Conservation (phyloP, 2,329 filamentous ascomycete genomes). For the Rugonectria rugulosa region DNA sequence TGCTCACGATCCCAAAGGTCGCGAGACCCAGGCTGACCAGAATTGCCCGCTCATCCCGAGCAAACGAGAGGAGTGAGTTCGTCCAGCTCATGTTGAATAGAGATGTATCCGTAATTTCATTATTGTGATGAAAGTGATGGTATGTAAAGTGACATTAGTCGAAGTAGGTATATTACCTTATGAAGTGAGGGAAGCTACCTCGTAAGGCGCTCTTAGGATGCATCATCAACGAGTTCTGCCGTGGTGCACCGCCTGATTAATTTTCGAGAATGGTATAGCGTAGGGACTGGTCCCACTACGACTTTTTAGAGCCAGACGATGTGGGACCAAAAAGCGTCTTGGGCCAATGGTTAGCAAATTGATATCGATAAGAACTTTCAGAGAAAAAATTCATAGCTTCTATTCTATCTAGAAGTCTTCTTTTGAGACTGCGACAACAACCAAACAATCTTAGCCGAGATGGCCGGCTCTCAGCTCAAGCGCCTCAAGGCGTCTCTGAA, state of each 20-base stretch:
- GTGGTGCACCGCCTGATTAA: background rate
- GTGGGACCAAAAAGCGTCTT: no score
- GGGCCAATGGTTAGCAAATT: no score
- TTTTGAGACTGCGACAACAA: slow-evolving; percentile 25
- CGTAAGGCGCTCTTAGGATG: slow-evolving; percentile 25
- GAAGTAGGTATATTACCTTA: no score
- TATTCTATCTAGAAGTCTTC: background rate
- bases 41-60: slow-evolving; percentile 61
- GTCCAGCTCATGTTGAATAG: slow-evolving; percentile 50
- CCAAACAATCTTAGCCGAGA: slow-evolving; percentile 51
- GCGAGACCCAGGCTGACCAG: slow-evolving; percentile 63
- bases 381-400: slow-evolving; percentile 35
- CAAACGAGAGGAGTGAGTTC: slow-evolving; percentile 39
- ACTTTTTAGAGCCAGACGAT: no score
- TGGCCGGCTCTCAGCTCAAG: slow-evolving; percentile 97
- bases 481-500: slow-evolving; percentile 89
- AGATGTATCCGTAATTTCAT: slow-evolving; percentile 14
- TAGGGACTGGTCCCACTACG: slow-evolving; percentile 17
- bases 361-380: slow-evolving; percentile 41
- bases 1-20: slow-evolving; percentile 63
- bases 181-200: background rate
- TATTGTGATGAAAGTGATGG: background rate
- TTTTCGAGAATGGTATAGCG: background rate
- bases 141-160: no score
- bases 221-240: slow-evolving; percentile 31